Evolutionary conservation across 2,329 filamentous ascomycete species (phyloP).

Genomic region (Ceratocystis variospora): DNA sequence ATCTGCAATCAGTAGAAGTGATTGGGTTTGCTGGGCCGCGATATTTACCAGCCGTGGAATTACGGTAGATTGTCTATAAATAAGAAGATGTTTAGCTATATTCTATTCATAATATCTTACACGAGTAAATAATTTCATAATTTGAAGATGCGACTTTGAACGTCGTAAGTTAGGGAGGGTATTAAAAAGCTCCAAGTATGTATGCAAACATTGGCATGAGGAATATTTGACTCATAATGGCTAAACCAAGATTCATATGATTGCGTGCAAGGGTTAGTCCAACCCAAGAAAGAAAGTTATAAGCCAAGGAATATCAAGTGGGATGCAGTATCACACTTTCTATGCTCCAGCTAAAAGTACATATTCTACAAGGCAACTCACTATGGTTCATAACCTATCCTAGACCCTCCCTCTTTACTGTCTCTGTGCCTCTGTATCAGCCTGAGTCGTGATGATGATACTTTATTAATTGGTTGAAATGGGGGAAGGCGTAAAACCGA

Average conservation of each 20-base stretch:
- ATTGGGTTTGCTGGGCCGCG: constrained; percentile 76
- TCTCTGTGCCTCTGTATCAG: not conserved
- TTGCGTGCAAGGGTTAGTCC: constrained; percentile 11
- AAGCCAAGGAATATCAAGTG: no score
- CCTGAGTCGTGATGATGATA: not conserved
- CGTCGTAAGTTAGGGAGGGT: no score
- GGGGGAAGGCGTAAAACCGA: not conserved
- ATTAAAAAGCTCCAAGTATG: no score
- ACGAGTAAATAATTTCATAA: not conserved
- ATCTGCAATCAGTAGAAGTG: constrained; percentile 67
- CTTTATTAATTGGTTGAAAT: not conserved
- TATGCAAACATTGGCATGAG: not conserved
- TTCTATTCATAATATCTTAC: not conserved
- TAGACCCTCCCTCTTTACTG: not conserved
- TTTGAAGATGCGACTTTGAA: no score
- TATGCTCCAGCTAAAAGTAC: not conserved
- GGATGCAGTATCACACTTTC: no score
- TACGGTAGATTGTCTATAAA: constrained; percentile 32
- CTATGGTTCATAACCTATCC: not conserved
- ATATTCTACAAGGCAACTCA: not conserved
- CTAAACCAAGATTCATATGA: not conserved
- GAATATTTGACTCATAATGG: constrained; percentile 8
- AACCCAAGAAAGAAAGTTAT: no score
- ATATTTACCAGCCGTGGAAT: constrained; percentile 59
- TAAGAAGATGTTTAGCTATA: not conserved